phyloP scores from a whole-genome alignment of 23 red algal genomes.

The Agarophyton chilense region DNA sequence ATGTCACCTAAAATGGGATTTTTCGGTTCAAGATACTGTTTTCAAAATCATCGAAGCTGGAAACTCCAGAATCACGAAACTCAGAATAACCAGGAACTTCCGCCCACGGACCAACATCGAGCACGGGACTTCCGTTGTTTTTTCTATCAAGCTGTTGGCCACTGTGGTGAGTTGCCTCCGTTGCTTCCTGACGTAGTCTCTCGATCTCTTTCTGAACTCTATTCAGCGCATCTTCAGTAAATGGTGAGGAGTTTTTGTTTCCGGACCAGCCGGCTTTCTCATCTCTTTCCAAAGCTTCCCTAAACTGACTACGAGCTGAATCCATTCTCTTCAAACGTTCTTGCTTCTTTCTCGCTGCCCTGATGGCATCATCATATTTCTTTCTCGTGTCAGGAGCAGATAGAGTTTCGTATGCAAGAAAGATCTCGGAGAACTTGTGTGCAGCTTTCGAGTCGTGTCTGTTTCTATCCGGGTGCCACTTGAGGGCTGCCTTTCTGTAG shows the following conservation, averaged over 20 bases:
- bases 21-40: constrained; percentile 25
- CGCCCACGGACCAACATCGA: constrained; percentile 28
- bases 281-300: constrained; percentile 14
- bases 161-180: background rate
- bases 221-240: constrained; percentile 29
- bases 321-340: constrained; percentile 47
- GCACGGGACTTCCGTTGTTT: background rate
- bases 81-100: constrained; percentile 21
- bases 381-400: constrained; percentile 75
- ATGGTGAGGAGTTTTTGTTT: background rate
- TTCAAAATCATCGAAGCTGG: constrained; percentile 44
- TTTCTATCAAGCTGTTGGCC: background rate
- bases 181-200: constrained; percentile 39
- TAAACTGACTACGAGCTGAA: constrained; percentile 25
- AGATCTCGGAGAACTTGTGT: constrained; percentile 85
- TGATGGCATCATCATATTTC: constrained; percentile 74
- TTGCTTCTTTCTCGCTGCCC: constrained; percentile 1
- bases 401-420: constrained; percentile 89
- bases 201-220: constrained; percentile 66
- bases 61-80: background rate
- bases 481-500: constrained; percentile 86
- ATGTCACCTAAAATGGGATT: constrained; percentile 19
- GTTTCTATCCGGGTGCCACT: constrained; percentile 97
- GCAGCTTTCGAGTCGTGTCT: constrained; percentile 74
- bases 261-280: background rate